A percentile compares a stretch with the other conserved stretches of the same genome.
phyloP scores from a whole-genome alignment of 2,329 filamentous ascomycete genomes.

The Xylaria sp. region DNA sequence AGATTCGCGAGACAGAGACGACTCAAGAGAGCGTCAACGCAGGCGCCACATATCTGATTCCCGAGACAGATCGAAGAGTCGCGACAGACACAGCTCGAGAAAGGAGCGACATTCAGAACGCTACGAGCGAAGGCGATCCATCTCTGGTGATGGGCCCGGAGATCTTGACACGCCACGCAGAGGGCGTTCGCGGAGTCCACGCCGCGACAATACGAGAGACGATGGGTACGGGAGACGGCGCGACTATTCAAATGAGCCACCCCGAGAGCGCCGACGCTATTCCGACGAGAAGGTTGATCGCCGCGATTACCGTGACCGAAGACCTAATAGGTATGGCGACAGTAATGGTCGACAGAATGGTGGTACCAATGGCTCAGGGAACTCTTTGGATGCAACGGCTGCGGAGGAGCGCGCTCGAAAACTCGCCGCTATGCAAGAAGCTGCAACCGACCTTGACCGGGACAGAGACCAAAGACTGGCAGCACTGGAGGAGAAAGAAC shows the following conservation, averaged over 20 bases:
- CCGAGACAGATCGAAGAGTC: slow-evolving; percentile 41
- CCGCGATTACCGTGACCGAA: slow-evolving; percentile 32
- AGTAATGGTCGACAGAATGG: slow-evolving; percentile 26
- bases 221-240: slow-evolving; percentile 39
- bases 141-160: slow-evolving; percentile 22
- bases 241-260: slow-evolving; percentile 31
- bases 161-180: slow-evolving; percentile 28
- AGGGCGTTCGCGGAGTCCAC: slow-evolving; percentile 38
- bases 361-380: slow-evolving; percentile 19
- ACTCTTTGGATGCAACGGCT: slow-evolving; percentile 14
- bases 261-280: slow-evolving; percentile 27
- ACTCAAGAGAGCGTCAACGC: slow-evolving; percentile 43
- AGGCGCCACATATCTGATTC: slow-evolving; percentile 51
- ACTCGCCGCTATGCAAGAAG: slow-evolving; percentile 73
- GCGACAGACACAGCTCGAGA: slow-evolving; percentile 42
- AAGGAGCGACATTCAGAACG: slow-evolving; percentile 28
- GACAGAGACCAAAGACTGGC: slow-evolving; percentile 70
- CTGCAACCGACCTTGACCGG: slow-evolving; percentile 69
- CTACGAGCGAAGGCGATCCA: slow-evolving; percentile 25
- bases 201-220: slow-evolving; percentile 34
- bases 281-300: slow-evolving; percentile 29
- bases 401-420: slow-evolving; percentile 64
- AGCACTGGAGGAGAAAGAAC: slow-evolving; percentile 67
- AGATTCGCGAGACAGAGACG: slow-evolving; percentile 43
- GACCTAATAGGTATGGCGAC: slow-evolving; percentile 22